Base-by-base conservation (phyloP, 768 basidiomycete species). In the Russula abietina region DNA sequence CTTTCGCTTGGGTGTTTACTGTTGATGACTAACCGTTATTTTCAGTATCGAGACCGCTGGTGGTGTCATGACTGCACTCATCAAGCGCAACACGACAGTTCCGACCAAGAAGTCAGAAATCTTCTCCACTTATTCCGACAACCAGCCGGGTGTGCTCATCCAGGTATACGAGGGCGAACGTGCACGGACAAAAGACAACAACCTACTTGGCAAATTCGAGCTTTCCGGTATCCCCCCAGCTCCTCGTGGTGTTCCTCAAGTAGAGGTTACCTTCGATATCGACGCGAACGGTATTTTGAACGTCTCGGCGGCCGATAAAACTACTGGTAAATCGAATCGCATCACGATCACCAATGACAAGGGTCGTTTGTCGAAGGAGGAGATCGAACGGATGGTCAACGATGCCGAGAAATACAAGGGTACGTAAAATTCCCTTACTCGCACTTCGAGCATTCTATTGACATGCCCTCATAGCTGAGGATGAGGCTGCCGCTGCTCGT, bases 121-220 rank as follows among this genome's bases (percentile, higher is more conserved):
- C 72, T 97, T 98, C 85, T 98, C 95, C 43, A 98, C 96, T 22
- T 95, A 96, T 81, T 87, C 94, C 68, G 95, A 97, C 81, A 97
- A 98, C 81, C 94, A 98, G 75, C 94, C 95, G 60, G 93, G 94
- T 81, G 95, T 98, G 51, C 86, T 97, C 71, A 97, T 98, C 75
- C 94, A 97, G 74, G 95, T 98, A 41, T 97, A 85, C 78, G 96
- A 98, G 81, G 96, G 95, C 77, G 94, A 98, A 75, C 93, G 95
- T 81, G 93, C 94, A 36, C 91, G 93, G 72, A 97, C 95, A 64
- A 97, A 95, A 82, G 96, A 98, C 79, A 98, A 98, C 83, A 97
- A 98, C 80, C 75, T 94, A 38, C 91, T 98, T 73, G 96, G 96
- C 74, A 97, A 98, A 78, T 98, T 98, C 75, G 94, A 98, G 78